These are phyloP conservation scores for Umbilicus rupestris DNA, from an alignment of 164 flowering plant species.

Conservation along the genomic window DNA sequence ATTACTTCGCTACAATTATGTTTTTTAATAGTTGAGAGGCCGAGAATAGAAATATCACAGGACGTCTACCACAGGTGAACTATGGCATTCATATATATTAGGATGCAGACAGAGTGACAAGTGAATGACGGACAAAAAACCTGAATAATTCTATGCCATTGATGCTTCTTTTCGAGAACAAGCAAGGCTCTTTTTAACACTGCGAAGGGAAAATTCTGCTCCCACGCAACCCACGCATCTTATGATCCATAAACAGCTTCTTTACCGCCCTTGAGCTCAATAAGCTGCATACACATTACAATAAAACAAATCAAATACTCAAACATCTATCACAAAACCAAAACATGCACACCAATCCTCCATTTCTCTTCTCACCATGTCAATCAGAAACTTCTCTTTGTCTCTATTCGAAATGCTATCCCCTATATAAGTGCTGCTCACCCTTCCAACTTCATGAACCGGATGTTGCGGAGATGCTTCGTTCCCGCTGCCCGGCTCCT, in stretches of 20 bases:
- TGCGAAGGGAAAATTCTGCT: constrained; percentile 67
- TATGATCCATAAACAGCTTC: constrained; percentile 80
- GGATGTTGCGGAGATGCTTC: background rate
- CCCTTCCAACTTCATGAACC: background rate
- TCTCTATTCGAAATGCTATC: constrained; percentile 49
- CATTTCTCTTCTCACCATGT: constrained; percentile 24
- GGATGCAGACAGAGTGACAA: background rate
- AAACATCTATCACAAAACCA: background rate
- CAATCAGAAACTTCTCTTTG: constrained; percentile 49
- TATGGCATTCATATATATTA: background rate
- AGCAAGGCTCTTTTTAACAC: constrained; percentile 44
- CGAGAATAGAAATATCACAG: background rate
- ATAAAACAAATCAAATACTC: background rate
- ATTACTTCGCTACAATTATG: background rate
- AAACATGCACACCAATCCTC: background rate
- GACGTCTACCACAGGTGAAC: background rate
- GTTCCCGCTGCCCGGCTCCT: background rate
- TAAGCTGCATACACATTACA: constrained; percentile 32
- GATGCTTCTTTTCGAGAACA: constrained; percentile 63
- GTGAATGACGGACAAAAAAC: constrained; percentile 15
- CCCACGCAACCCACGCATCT: constrained; percentile 98
- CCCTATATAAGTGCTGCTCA: constrained; percentile 21
- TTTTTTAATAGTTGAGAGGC: background rate
- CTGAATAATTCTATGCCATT: constrained; percentile 85
- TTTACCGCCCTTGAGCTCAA: constrained; percentile 59